Base-by-base conservation (phyloP, 306 rosid genomes). In the Dalbergia oliveri region DNA sequence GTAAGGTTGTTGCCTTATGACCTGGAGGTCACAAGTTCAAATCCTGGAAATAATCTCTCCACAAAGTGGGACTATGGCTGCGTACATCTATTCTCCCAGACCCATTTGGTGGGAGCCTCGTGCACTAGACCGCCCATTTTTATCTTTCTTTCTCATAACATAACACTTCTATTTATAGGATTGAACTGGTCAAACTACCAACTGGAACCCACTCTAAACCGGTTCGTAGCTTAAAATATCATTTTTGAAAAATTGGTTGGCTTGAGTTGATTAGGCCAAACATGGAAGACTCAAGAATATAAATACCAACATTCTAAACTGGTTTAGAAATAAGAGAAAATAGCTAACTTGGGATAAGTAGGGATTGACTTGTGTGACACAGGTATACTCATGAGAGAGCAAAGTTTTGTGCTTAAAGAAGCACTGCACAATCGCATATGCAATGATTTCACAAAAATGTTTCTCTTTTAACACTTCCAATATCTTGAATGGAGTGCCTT, bases 391-490 rank as follows among this genome's bases (percentile, higher is more conserved):
- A 37, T 26, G 31, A 26, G 41, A 37, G 41, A 37, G 7, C 1
- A 37, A 43, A 43, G 47, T 43, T 43, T 78, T 50, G 19, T 66
- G 33, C 62, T 50, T 73, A 13, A 73, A 45, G 78, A 70, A 47
- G 72, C n/a, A 79, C 66, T 54, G 56, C 33, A 34, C 71, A 45
- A 74, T 56, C 64, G 64, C 19, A 34, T 64, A 45, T 57, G 70
- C 35, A 39, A 69, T 70, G 35, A 58, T 47, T 66, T 57, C 53
- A 53, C 59, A 68, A 61, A 59, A 19, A 74, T 37, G 45, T 26
- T 19, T 76, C 49, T 63, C 49, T 63, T 63, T 7, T 10, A 51
- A 56, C 58, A 15, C 5, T 4, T 72, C 66, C 58, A 44, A 15
- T n/a, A 45, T 62, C 74, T 67, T 14, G 62, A 75, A 69, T 54